Evolutionary conservation across 164 flowering plant species (phyloP).

Genomic region (Magnolia changhungtana): DNA sequence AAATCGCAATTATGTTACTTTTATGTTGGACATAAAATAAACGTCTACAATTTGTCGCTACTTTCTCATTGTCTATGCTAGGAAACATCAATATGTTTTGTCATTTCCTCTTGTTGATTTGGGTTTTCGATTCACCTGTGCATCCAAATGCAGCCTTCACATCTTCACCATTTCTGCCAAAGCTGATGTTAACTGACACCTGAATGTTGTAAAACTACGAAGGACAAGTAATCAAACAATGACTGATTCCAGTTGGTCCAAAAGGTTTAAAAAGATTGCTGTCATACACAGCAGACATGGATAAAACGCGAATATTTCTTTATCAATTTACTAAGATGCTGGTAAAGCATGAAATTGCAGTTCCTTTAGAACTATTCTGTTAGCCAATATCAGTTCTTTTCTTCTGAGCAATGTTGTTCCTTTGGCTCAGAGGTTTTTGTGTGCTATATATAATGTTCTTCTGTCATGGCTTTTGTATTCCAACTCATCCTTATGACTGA

Average conservation of each 20-base stretch:
- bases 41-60: no score
- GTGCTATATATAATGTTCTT: not conserved
- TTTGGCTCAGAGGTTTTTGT: not conserved
- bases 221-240: not conserved
- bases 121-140: no score
- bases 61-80: no score
- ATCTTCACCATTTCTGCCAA: not conserved
- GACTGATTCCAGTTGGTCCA: not conserved
- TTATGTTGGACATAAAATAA: no score
- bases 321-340: not conserved
- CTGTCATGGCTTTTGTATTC: not conserved
- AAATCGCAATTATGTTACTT: no score
- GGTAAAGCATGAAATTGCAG: not conserved
- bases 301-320: not conserved
- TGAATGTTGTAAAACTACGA: not conserved
- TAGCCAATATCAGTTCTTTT: not conserved
- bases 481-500: slow-evolving; percentile 7
- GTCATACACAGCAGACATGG: not conserved
- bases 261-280: not conserved
- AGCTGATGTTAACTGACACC: not conserved
- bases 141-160: not conserved
- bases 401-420: no score
- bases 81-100: not conserved
- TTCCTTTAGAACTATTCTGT: not conserved
- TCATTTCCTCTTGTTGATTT: no score